Conservation (phyloP, 2,329 filamentous ascomycete species). For the Dothistroma septosporum region DNA sequence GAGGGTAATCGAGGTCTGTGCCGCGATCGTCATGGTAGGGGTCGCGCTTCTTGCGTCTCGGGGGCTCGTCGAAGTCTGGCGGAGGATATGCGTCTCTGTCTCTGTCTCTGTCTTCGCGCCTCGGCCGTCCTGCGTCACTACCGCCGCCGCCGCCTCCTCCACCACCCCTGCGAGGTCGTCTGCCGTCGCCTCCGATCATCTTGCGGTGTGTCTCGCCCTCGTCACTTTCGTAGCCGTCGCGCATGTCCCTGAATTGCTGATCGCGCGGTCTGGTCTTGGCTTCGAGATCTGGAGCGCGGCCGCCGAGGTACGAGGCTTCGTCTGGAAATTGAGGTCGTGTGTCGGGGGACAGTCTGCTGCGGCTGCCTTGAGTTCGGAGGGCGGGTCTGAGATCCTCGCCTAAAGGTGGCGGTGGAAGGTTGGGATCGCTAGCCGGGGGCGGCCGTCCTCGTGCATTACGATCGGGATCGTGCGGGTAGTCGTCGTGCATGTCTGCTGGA, state of each 20-base stretch:
- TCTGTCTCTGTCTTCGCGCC: slow-evolving; percentile 5
- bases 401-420: slow-evolving; percentile 31
- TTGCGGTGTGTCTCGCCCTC: slow-evolving; percentile 33
- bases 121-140: slow-evolving; percentile 9
- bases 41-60: slow-evolving; percentile 17
- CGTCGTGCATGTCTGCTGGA: slow-evolving; percentile 2
- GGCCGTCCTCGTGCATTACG: slow-evolving; percentile 3
- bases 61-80: slow-evolving; percentile 17
- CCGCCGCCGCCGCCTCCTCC: slow-evolving; percentile 13
- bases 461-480: slow-evolving; percentile 5
- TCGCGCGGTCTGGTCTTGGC: slow-evolving; percentile 30
- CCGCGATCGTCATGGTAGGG: slow-evolving; percentile 20
- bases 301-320: slow-evolving; percentile 33
- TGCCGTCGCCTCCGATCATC: slow-evolving; percentile 17
- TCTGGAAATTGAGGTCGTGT: slow-evolving; percentile 33
- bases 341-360: slow-evolving; percentile 29
- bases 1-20: slow-evolving; percentile 19
- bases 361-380: slow-evolving; percentile 33
- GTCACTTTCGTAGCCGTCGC: slow-evolving; percentile 37
- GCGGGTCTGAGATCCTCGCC: slow-evolving; percentile 30
- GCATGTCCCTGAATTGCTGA: slow-evolving; percentile 32
- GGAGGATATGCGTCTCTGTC: slow-evolving; percentile 18
- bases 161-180: slow-evolving; percentile 6
- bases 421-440: slow-evolving; percentile 1
- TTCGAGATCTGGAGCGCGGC: slow-evolving; percentile 33